Base-by-base conservation (phyloP, 768 basidiomycete genomes). In the Termitomyces sp. region DNA sequence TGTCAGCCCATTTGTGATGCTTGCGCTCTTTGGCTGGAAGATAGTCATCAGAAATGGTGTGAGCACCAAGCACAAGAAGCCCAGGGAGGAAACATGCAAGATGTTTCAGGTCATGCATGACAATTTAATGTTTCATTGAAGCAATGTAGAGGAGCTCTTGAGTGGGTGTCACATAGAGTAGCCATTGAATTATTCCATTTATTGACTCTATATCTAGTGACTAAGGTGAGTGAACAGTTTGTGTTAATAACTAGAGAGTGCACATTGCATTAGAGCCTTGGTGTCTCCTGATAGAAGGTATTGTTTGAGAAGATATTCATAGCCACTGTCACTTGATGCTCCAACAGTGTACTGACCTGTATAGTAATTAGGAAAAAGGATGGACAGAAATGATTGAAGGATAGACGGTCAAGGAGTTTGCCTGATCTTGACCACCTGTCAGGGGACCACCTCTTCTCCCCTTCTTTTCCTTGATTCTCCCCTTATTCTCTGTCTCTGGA, bases 61-160 rank as follows among this genome's bases (percentile, higher is more conserved):
- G 71, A 2, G 77, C 81, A n/a, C 86, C 87, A 6, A 88, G 77
- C 0, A 83, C 82, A 48, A 89, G 73, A 20, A 86, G 70, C 0
- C 86, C 86, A 0, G 86, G 83, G 40, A 87, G 78, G 76, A 86
- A 88, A 68, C 86, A 88, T 1, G 85, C 81, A 24, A 88, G 77
- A 63, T 89, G 87, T 66, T 89, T 86, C 54, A 86, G 75, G 28
- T 68, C 72, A 60, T 80, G 77, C 1, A 72, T 66, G 22, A 80
- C 72, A 4, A n/a, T 50, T n/a, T 66, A 73, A 33, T 61, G 55
- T 32, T 57, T 61, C 18, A 72, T 68, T 65, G 86, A 84, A n/a
- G 83, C 83, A 6, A 85, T 79, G 65, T 87, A 88, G 61, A 89
- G 78, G 9, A 89, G 73, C 4, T 78, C 69, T 10, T 86, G 83